Evolutionary conservation across 2,329 filamentous ascomycete genomes (phyloP), one percentile per base, ranked within the genome.

Genomic region (Fusarium hainanense): DNA sequence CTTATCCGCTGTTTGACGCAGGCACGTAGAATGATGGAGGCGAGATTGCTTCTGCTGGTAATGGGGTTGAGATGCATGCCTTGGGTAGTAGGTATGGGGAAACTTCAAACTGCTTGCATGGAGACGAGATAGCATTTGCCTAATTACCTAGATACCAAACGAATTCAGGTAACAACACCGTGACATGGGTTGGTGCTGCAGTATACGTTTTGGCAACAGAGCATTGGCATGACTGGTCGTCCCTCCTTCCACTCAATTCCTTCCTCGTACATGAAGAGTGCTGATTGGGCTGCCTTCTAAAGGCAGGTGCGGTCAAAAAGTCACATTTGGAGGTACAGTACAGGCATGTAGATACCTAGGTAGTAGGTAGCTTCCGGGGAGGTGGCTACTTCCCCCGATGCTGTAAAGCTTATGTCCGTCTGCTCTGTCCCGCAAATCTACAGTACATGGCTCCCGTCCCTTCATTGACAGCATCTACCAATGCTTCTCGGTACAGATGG

Each of bases 1-100:
- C 30, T 27, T 47, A 48, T 55, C 58, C 25, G 50, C 61, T 50
- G 46, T 58, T 56, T 61, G 64, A 51, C 47, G 47, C 34, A 32
- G 42, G 23, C 41, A 21, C 21, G 41, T 37, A 21, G 58, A 54
- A 58, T 58, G 32, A 60, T 63, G 41, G 46, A 59, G 52, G 59
- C 50, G 34, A 55, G 47, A 51, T 51, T 57, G 51, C 32, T 48
- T 48, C 14, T 52, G 34, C 3, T 49, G 12, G 16, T 20, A 30
- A 60, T n/a, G 32, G 27, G 16, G 4, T 54, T 48, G 42, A 21
- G n/a, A 27, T 16, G 10, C 32, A 27, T 16, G 10, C 32, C 9
- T 37, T 37, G 10, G 34, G 6, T 11, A 37, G 10, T n/a, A n/a
- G 34, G 34, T 37, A 37, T 37, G 34, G 34, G 34, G 11, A 37